Base-by-base conservation (phyloP, 768 basidiomycete species). In the Tylopilus plumbeoviolaceoides region DNA sequence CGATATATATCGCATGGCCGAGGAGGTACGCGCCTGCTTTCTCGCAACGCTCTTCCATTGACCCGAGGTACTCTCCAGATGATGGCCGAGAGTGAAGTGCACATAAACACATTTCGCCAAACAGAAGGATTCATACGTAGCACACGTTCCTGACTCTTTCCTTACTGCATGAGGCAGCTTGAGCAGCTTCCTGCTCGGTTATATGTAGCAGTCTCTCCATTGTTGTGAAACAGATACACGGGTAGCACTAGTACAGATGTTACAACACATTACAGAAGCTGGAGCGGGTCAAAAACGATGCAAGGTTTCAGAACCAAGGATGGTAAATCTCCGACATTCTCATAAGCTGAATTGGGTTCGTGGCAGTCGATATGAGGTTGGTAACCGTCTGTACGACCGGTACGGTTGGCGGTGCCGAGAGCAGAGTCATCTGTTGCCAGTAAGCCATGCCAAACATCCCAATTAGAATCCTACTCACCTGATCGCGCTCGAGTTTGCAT, bases 1-100 rank as follows among this genome's bases (percentile, higher is more conserved):
- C 15, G 89, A 91, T 64, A 86, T 95, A n/a, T 83, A 86, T 57
- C 77, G 76, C 48, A 95, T 95, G 90, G 91, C 95, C 7, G 84
- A 91, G 66, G 91, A 94, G 75, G 93, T 94, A 64, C 70, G 87
- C 40, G 51, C 28, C 31, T 54, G 18, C 18, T 41, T 31, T 21
- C 27, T 15, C n/a, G 46, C n/a, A 48, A 36, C 44, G 41, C 7
- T 47, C 46, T 47, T 48, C 20, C 8, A 10, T 51, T 53, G 33
- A 47, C 40, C 41, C 44, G 10, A 54, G 21, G 20, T 33, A 35
- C 53, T 33, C 38, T 36, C 2, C 43, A 89, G 87, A 89, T 89
- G 87, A 85, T 89, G 85, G 63, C 79, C 1, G 85, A 85, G 59
- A 85, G 84, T 59, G 86, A 88, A 64, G 72, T 57, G 4, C 78